A percentile compares a stretch with the other conserved stretches of the same genome.
phyloP scores from a whole-genome alignment of 306 rosid genomes.

The Lotus japonicus region DNA sequence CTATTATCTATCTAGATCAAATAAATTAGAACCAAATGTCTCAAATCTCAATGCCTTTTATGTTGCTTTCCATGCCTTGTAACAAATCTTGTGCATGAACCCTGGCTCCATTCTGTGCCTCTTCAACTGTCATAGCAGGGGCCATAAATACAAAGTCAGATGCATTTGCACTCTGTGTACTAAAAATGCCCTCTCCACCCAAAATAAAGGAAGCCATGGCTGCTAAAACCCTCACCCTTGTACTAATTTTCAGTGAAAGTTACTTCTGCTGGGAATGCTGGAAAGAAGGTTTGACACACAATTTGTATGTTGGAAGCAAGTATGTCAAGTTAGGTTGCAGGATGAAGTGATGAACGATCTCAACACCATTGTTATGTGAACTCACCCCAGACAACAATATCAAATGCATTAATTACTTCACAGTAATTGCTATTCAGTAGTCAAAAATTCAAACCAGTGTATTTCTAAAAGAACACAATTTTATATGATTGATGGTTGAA shows the following conservation, averaged over 20 bases:
- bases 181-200: constrained; percentile 6
- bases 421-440: background rate
- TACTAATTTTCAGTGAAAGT: constrained; percentile 12
- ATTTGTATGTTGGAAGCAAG: constrained; percentile 31
- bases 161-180: constrained; percentile 21
- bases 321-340: constrained; percentile 25
- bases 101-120: constrained; percentile 34
- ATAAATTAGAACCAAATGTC: too few species aligned
- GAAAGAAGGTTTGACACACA: constrained; percentile 24
- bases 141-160: constrained; percentile 42
- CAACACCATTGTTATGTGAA: too few species aligned
- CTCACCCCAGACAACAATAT: constrained; percentile 28
- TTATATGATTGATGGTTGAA: background rate
- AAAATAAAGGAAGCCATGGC: constrained; percentile 4
- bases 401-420: background rate
- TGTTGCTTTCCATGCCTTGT: constrained; percentile 54
- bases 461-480: too few species aligned
- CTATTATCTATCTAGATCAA: too few species aligned
- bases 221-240: constrained; percentile 24
- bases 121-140: constrained; percentile 26
- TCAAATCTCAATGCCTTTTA: constrained; percentile 49
- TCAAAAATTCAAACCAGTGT: background rate
- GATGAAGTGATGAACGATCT: constrained; percentile 27
- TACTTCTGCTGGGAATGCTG: constrained; percentile 6
- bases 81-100: constrained; percentile 28